These are phyloP conservation scores for Fusarium musae DNA, from an alignment of 2,329 filamentous ascomycete genomes.

Conservation along the genomic window DNA sequence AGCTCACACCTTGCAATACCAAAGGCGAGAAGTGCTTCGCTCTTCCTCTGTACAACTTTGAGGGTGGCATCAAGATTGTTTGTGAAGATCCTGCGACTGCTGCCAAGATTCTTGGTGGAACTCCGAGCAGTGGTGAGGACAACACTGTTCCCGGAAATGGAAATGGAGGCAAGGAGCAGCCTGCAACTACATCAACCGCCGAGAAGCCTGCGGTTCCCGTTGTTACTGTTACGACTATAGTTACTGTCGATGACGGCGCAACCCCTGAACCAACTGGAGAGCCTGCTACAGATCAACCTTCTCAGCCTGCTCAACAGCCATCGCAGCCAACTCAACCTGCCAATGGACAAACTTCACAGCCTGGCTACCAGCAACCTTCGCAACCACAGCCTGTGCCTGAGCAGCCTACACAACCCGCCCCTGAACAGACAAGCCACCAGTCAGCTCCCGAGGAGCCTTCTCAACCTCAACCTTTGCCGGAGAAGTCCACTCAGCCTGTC, in stretches of 20 bases:
- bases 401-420: constrained; percentile 5
- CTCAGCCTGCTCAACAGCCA: constrained; percentile 14
- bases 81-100: constrained; percentile 58
- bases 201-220: constrained; percentile 36
- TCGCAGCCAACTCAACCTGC: constrained; percentile 20
- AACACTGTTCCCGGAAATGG: constrained; percentile 14
- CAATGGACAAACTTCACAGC: constrained; percentile 10
- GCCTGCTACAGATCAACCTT: constrained; percentile 8
- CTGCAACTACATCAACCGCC: constrained; percentile 24
- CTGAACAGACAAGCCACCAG: constrained; percentile 13
- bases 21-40: constrained; percentile 59
- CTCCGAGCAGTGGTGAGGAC: constrained; percentile 9
- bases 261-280: constrained; percentile 21
- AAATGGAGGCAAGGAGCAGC: constrained; percentile 10
- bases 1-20: constrained; percentile 50
- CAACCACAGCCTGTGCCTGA: constrained; percentile 11
- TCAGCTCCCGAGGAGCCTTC: neutral
- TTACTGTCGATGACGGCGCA: constrained; percentile 45
- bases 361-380: constrained; percentile 11
- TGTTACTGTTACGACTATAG: constrained; percentile 47
- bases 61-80: constrained; percentile 58
- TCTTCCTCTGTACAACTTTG: constrained; percentile 61
- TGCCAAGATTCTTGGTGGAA: constrained; percentile 54
- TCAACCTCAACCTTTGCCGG: neutral
- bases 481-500: constrained; percentile 14